Conservation (phyloP, 1,284 basidiomycete species). For the Wallemia hederae region DNA sequence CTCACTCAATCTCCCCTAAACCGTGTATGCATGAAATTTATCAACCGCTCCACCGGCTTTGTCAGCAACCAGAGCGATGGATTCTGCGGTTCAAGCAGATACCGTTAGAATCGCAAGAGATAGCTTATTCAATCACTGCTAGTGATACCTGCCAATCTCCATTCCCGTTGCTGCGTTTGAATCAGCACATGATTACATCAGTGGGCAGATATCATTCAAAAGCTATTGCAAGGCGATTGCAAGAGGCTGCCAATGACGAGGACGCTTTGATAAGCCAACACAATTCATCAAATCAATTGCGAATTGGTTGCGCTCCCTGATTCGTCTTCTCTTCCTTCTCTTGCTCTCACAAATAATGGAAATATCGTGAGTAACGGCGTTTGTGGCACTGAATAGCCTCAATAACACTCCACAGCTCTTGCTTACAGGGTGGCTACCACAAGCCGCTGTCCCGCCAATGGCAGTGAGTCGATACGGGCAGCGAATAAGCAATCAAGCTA, state of each 20-base stretch:
- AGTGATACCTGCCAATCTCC: background rate
- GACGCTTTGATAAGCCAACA: too few relatives aligned
- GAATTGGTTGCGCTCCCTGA: background rate
- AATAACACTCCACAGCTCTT: slow-evolving; percentile 22
- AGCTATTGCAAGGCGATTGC: too few relatives aligned
- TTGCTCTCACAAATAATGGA: slow-evolving; percentile 7
- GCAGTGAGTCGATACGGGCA: slow-evolving; percentile 21
- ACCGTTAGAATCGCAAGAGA: too few relatives aligned
- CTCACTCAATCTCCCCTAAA: too few relatives aligned
- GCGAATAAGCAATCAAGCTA: slow-evolving; percentile 4
- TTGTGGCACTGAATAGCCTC: background rate
- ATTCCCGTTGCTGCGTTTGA: background rate
- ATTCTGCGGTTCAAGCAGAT: too few relatives aligned
- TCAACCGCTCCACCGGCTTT: too few relatives aligned
- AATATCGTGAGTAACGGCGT: slow-evolving; percentile 9
- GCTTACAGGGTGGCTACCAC: slow-evolving; percentile 74
- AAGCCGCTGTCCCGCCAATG: slow-evolving; percentile 61
- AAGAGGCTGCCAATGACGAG: too few relatives aligned
- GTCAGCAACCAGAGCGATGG: too few relatives aligned
- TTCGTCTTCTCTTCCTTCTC: background rate
- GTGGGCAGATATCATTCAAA: too few relatives aligned
- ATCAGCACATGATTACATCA: background rate
- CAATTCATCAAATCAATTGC: too few relatives aligned
- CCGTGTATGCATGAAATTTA: too few relatives aligned
- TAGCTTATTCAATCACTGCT: background rate